Evolutionary conservation across 768 basidiomycete species (phyloP).

Genomic region (Mycena albidolilacea): DNA sequence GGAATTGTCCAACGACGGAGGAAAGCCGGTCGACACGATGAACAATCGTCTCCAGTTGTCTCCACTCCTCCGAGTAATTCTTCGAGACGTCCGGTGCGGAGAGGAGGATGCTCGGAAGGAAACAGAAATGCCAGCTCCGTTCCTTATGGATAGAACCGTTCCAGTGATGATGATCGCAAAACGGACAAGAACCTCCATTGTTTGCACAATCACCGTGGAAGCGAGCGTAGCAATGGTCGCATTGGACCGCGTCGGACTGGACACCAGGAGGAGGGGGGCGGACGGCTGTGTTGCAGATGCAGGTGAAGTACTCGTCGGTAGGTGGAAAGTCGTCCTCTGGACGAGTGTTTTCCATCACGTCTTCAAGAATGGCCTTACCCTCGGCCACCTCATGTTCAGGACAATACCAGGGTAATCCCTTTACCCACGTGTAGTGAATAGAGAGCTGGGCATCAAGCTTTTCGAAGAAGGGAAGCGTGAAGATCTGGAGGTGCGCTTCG

Average conservation of each 20-base stretch:
- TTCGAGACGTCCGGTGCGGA: constrained; percentile 85
- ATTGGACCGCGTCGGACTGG: constrained; percentile 89
- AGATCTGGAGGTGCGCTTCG: constrained; percentile 78
- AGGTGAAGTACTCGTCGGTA: constrained; percentile 86
- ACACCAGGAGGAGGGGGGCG: constrained; percentile 83
- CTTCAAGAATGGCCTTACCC: constrained; percentile 75
- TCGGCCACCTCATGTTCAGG: constrained; percentile 76
- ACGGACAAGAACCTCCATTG: constrained; percentile 92
- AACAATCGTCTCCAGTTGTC: constrained; percentile 84
- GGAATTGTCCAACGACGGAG: constrained; percentile 83
- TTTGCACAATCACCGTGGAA: constrained; percentile 90
- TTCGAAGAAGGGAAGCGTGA: constrained; percentile 80
- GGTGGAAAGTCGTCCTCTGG: constrained; percentile 87
- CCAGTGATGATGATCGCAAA: constrained; percentile 94
- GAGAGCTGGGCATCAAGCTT: constrained; percentile 78
- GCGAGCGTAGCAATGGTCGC: constrained; percentile 89
- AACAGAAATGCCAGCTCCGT: constrained; percentile 88
- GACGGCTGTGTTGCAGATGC: constrained; percentile 84
- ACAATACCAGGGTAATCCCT: constrained; percentile 86
- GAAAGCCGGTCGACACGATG: constrained; percentile 85
- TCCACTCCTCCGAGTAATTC: constrained; percentile 86
- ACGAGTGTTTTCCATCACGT: constrained; percentile 81
- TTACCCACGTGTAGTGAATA: constrained; percentile 79
- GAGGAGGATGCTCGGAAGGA: constrained; percentile 77
- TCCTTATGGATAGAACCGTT: constrained; percentile 88